A percentile compares a stretch with the other conserved stretches of the same genome.
Evolutionary conservation across 306 rosid genomes (phyloP).

Genomic region (Ormosia emarginata): DNA sequence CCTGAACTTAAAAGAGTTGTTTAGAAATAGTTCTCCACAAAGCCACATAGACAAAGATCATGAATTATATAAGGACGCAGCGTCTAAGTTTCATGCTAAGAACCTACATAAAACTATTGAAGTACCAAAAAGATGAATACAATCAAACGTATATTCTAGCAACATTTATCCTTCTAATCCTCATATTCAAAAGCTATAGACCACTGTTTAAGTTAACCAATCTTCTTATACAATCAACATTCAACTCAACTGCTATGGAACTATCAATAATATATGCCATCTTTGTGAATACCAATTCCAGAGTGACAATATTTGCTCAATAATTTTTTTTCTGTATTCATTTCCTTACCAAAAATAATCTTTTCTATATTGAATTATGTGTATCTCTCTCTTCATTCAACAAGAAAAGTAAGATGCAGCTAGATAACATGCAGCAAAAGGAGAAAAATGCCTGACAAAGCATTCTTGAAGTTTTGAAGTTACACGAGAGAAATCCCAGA

Average conservation of each 20-base stretch:
- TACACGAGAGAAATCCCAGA: neutral
- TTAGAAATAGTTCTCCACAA: neutral
- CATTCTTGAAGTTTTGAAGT: neutral
- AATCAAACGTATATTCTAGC: neutral
- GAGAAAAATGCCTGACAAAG: neutral
- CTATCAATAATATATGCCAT: neutral
- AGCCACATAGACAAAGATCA: neutral
- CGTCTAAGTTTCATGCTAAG: neutral
- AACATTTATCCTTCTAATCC: constrained; percentile 11
- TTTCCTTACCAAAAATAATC: neutral
- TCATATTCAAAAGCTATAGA: neutral
- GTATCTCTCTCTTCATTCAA: neutral
- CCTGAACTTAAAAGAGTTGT: neutral
- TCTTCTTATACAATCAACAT: neutral
- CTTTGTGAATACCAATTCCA: neutral
- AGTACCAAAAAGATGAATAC: neutral
- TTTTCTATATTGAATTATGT: neutral
- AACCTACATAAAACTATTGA: neutral
- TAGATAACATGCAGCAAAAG: neutral
- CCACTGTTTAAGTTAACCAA: neutral
- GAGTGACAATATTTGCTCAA: neutral
- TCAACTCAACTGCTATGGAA: neutral
- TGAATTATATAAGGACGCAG: neutral
- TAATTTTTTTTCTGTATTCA: neutral
- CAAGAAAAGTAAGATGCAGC: neutral